These are phyloP conservation scores for Striga hermonthica DNA, from an alignment of 305 asterid species.

Conservation along the genomic window DNA sequence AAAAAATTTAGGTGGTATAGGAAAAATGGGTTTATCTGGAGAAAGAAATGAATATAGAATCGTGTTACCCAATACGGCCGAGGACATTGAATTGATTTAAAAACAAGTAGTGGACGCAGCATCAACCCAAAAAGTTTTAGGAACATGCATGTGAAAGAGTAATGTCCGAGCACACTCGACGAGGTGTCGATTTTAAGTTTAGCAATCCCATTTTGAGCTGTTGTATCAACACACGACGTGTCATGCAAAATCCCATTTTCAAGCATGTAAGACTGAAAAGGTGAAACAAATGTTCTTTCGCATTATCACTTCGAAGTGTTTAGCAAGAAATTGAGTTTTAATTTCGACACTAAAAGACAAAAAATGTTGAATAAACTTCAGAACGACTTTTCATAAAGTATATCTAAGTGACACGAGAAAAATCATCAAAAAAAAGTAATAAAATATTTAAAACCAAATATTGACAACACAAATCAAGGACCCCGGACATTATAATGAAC, in stretches of 20 bases:
- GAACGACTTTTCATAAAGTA: not conserved
- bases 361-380: not conserved
- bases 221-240: no score
- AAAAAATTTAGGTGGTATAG: not conserved
- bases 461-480: no score
- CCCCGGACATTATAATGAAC: no score
- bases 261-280: not conserved
- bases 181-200: no score
- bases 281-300: not conserved
- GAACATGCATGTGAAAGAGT: no score
- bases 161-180: no score
- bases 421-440: no score
- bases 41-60: not conserved
- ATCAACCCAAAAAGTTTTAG: not conserved
- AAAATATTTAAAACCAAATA: no score
- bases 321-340: not conserved
- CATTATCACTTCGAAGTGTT: not conserved
- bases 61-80: not conserved
- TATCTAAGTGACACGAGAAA: not conserved
- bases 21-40: not conserved
- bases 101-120: not conserved
- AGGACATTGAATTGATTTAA: not conserved
- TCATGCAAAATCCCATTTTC: no score
- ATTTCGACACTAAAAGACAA: not conserved
- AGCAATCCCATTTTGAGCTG: no score